Percentiles rank a stretch among this genome's conserved stretches.
These are phyloP conservation scores for Eudorina sp. DNA, from an alignment of 139 green algal species.

Conservation along the genomic window DNA sequence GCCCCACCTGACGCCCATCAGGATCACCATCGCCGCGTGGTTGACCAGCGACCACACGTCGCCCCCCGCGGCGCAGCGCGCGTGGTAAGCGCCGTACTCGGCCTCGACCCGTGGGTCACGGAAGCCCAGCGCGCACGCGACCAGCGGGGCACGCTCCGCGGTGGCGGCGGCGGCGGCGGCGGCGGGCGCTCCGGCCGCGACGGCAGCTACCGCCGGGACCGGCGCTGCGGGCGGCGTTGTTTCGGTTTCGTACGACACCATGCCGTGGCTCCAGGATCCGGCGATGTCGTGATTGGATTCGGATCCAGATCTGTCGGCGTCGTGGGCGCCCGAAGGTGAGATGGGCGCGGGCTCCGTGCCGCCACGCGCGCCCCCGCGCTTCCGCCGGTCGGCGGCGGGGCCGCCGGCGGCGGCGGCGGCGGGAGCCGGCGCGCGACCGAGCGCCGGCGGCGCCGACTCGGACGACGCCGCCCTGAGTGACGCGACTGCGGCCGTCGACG, in stretches of 20 bases:
- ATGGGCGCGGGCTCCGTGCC: too few species aligned
- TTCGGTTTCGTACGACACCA: too few species aligned
- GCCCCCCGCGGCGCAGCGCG: neutral
- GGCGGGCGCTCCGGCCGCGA: neutral
- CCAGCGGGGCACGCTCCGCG: neutral
- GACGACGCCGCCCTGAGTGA: neutral
- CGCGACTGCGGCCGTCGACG: too few species aligned
- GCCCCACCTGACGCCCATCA: neutral
- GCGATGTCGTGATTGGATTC: too few species aligned
- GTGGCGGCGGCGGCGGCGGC: neutral
- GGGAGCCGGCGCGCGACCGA: neutral
- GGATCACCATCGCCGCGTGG: neutral
- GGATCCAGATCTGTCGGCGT: too few species aligned
- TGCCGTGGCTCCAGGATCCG: too few species aligned
- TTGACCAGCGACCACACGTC: conserved; percentile 9
- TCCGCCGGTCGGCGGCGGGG: neutral
- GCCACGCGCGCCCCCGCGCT: too few species aligned
- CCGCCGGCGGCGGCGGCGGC: neutral
- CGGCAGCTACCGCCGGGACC: neutral
- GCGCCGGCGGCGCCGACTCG: neutral
- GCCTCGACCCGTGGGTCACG: neutral
- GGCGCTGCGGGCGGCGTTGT: too few species aligned
- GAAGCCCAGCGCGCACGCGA: conserved; percentile 12
- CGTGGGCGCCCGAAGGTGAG: too few species aligned
- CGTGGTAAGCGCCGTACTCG: neutral